A percentile compares a stretch with the other conserved stretches of the same genome.
phyloP scores from a whole-genome alignment of 768 basidiomycete genomes.

The Lactarius evosmus region DNA sequence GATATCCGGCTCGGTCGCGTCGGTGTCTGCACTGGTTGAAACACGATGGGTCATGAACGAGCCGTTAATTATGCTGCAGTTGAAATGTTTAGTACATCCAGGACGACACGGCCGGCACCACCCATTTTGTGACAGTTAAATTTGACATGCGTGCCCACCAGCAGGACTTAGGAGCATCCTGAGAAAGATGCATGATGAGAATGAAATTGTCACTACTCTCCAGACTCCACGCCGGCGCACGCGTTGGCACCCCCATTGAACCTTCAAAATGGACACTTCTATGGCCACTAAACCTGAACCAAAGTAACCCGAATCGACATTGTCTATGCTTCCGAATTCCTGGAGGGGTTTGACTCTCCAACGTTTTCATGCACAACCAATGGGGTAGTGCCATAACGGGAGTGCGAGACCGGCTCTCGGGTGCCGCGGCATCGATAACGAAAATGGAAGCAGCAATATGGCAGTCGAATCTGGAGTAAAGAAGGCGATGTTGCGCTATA shows the following conservation, averaged over 20 bases:
- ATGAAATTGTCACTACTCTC: not conserved
- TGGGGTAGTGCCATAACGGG: not conserved
- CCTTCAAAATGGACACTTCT: not conserved
- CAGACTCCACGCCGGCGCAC: conserved; percentile 11
- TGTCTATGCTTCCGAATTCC: not conserved
- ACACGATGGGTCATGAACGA: not conserved
- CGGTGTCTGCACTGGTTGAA: not conserved
- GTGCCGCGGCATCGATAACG: conserved; percentile 17
- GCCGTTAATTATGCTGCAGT: not conserved
- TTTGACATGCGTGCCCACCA: not conserved
- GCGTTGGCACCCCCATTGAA: not conserved
- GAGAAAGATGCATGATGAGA: not conserved
- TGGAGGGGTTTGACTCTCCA: too few relatives aligned
- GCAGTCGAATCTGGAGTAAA: conserved; percentile 14
- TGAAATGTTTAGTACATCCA: not conserved
- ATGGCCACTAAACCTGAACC: conserved; percentile 1
- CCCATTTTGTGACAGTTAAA: not conserved
- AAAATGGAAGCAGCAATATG: conserved; percentile 1
- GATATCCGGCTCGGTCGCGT: conserved; percentile 1
- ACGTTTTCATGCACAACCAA: not conserved
- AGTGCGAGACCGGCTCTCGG: not conserved
- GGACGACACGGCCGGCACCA: not conserved
- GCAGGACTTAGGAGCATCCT: not conserved
- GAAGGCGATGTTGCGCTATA: conserved; percentile 9
- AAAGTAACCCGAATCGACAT: conserved; percentile 1